Evolutionary conservation across 1,284 basidiomycete species (phyloP).

Genomic region (Leccinum fallax): DNA sequence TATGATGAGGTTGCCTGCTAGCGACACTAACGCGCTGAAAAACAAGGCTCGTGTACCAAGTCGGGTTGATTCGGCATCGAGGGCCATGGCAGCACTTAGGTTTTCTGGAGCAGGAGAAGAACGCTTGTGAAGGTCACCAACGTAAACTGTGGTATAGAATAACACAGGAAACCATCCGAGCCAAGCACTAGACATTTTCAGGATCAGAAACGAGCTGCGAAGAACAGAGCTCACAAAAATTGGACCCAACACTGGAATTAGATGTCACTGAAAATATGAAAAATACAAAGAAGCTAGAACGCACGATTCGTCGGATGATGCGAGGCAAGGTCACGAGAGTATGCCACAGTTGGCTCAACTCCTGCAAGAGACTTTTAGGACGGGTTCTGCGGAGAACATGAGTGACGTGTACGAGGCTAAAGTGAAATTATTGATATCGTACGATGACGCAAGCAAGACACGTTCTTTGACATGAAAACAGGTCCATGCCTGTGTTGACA

Average conservation of each 20-base stretch:
- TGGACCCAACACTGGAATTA: conserved; percentile 68
- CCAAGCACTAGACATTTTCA: conserved; percentile 57
- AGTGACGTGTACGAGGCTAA: conserved; percentile 12
- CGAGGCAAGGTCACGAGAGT: conserved; percentile 72
- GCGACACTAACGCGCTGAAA: conserved; percentile 70
- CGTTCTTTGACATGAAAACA: conserved; percentile 74
- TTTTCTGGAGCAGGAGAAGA: conserved; percentile 41
- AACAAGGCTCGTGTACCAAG: conserved; percentile 86
- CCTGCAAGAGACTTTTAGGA: conserved; percentile 48
- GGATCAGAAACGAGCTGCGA: background rate
- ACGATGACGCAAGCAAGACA: conserved; percentile 61
- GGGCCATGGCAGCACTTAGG: conserved; percentile 40
- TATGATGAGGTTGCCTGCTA: conserved; percentile 69
- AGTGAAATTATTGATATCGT: conserved; percentile 13
- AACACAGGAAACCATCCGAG: conserved; percentile 89
- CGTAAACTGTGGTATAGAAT: conserved; percentile 87
- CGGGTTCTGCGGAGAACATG: conserved; percentile 15
- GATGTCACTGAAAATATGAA: conserved; percentile 9
- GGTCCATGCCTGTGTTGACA: conserved; percentile 59
- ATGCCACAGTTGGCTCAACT: conserved; percentile 66
- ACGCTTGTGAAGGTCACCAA: conserved; percentile 82
- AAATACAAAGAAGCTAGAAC: conserved; percentile 34
- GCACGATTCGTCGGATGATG: conserved; percentile 78
- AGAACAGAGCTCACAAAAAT: conserved; percentile 72
- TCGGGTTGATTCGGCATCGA: conserved; percentile 73